phyloP scores from a whole-genome alignment of 2,329 filamentous ascomycete genomes.

The Fusarium palustre region DNA sequence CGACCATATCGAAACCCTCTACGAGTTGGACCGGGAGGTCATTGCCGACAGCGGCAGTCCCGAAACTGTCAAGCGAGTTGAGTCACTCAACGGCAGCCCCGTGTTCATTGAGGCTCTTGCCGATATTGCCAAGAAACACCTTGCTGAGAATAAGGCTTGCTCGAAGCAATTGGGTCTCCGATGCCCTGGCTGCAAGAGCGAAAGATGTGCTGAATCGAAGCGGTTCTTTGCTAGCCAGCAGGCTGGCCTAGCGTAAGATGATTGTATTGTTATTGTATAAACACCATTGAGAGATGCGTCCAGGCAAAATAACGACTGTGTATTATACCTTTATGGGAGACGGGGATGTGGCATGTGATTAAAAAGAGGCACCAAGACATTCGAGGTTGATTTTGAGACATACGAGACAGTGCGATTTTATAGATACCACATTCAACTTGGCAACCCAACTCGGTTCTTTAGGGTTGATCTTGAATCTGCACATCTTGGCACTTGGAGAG shows the following conservation, averaged over 20 bases:
- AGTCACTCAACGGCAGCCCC: constrained; percentile 90
- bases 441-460: not conserved
- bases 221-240: constrained; percentile 69
- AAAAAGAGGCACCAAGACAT: constrained; percentile 27
- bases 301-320: constrained; percentile 13
- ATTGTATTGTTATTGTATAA: not conserved
- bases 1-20: constrained; percentile 96
- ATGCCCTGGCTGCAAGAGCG: constrained; percentile 93
- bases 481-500: not conserved
- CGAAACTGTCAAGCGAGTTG: constrained; percentile 87
- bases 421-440: constrained; percentile 20
- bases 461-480: not conserved
- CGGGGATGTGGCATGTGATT: constrained; percentile 21
- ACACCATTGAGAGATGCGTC: not conserved
- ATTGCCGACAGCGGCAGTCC: constrained; percentile 85
- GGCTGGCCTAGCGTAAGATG: constrained; percentile 38
- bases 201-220: constrained; percentile 83
- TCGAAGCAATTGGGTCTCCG: constrained; percentile 89
- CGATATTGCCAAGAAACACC: constrained; percentile 84
- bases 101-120: constrained; percentile 93
- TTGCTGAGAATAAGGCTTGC: constrained; percentile 74
- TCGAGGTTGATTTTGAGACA: not conserved
- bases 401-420: not conserved
- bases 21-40: constrained; percentile 92
- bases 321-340: constrained; percentile 33